Conservation (phyloP, 495 filamentous ascomycete genomes). For the Podospora comata region DNA sequence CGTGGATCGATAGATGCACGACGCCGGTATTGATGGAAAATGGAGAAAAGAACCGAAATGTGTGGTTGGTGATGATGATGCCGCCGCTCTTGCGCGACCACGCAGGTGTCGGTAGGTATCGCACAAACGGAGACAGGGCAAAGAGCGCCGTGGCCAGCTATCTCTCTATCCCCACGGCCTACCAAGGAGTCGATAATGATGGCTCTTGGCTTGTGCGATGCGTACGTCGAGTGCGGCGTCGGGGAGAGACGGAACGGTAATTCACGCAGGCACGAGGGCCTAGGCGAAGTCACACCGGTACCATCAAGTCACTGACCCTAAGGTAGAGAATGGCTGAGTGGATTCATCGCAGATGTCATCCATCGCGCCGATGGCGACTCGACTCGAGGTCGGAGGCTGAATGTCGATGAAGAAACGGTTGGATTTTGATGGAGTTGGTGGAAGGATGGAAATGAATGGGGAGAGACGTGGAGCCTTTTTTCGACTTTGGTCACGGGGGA, state of each 20-base stretch:
- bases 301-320: constrained; percentile 17
- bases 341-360: constrained; percentile 13
- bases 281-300: constrained; percentile 15
- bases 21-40: constrained; percentile 5
- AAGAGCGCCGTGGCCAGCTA: constrained; percentile 7
- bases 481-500: background rate
- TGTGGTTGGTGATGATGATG: constrained; percentile 15
- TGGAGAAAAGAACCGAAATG: background rate
- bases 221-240: background rate
- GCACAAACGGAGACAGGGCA: constrained; percentile 11
- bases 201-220: constrained; percentile 5
- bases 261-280: constrained; percentile 8
- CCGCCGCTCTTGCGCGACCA: constrained; percentile 11
- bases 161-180: constrained; percentile 4
- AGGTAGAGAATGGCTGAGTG: background rate
- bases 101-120: constrained; percentile 7
- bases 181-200: constrained; percentile 2
- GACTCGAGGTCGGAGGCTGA: background rate
- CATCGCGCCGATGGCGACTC: constrained; percentile 8
- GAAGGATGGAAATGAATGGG: constrained; percentile 10
- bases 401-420: background rate
- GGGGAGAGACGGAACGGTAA: constrained; percentile 9
- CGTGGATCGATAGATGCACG: constrained; percentile 2
- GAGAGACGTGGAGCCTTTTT: constrained; percentile 1
- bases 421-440: background rate